Evolutionary conservation across 148 eudicot genomes (phyloP).

Genomic region (Camellia lanceoleosa): DNA sequence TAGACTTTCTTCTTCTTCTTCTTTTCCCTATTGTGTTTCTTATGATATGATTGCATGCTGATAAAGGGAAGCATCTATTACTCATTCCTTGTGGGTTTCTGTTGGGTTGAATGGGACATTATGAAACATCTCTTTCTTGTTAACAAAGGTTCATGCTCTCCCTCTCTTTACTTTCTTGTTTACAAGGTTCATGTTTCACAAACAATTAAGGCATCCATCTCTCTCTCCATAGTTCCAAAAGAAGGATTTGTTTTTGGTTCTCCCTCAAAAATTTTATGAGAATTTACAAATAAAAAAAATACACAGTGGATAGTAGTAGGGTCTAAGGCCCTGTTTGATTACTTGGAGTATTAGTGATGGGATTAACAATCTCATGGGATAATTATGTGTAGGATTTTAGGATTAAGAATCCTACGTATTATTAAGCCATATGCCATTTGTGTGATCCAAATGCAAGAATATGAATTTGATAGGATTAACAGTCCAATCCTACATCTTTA

Average conservation of each 20-base stretch:
- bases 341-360: too few relatives aligned
- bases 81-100: neutral
- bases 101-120: neutral
- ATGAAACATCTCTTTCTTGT: neutral
- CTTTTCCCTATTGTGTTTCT: neutral
- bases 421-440: too few relatives aligned
- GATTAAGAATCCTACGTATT: too few relatives aligned
- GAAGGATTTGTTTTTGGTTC: neutral
- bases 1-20: neutral
- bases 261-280: too few relatives aligned
- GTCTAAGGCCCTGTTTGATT: too few relatives aligned
- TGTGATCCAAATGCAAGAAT: too few relatives aligned
- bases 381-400: too few relatives aligned
- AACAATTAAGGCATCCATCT: neutral
- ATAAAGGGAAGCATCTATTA: conserved; percentile 17
- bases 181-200: neutral
- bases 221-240: neutral
- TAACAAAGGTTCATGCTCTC: neutral
- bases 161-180: too few relatives aligned
- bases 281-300: neutral
- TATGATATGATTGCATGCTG: neutral
- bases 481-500: too few relatives aligned
- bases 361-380: too few relatives aligned
- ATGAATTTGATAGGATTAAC: too few relatives aligned
- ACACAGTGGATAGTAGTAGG: too few relatives aligned